phyloP scores from a whole-genome alignment of 331 rosid genomes.

The Cydonia oblonga region DNA sequence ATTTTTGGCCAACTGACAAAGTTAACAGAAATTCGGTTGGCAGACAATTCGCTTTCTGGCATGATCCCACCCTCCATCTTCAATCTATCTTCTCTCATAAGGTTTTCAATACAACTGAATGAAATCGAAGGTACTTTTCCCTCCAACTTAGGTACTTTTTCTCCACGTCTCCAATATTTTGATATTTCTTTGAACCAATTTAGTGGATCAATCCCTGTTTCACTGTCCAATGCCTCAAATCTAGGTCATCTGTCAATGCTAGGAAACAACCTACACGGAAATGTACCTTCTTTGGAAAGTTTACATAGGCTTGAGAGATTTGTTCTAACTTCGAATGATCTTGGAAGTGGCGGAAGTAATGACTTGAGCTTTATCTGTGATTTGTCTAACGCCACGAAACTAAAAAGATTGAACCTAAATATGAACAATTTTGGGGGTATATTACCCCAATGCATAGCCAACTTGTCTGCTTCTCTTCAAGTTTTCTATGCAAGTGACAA shows the following conservation, averaged over 20 bases:
- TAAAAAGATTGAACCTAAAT: neutral
- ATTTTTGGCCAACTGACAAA: neutral
- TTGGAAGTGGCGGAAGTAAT: neutral
- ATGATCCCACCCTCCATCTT: neutral
- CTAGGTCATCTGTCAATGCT: neutral
- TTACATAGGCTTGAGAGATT: neutral
- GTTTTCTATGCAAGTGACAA: neutral
- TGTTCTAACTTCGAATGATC: neutral
- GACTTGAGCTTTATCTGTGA: neutral
- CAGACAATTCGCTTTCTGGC: neutral
- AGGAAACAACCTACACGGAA: neutral
- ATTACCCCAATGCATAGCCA: neutral
- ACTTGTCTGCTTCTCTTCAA: neutral
- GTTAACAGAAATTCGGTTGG: neutral
- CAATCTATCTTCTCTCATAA: neutral
- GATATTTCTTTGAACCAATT: neutral
- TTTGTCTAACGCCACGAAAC: neutral
- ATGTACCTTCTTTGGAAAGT: neutral
- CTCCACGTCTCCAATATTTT: neutral
- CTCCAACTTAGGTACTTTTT: neutral
- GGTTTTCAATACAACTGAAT: neutral
- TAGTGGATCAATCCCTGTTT: neutral
- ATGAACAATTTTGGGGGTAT: neutral
- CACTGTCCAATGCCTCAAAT: constrained; percentile 14
- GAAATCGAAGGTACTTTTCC: neutral